These are phyloP conservation scores for Hirsutella thompsonii DNA, from an alignment of 2,329 filamentous ascomycete species.

Conservation along the genomic window DNA sequence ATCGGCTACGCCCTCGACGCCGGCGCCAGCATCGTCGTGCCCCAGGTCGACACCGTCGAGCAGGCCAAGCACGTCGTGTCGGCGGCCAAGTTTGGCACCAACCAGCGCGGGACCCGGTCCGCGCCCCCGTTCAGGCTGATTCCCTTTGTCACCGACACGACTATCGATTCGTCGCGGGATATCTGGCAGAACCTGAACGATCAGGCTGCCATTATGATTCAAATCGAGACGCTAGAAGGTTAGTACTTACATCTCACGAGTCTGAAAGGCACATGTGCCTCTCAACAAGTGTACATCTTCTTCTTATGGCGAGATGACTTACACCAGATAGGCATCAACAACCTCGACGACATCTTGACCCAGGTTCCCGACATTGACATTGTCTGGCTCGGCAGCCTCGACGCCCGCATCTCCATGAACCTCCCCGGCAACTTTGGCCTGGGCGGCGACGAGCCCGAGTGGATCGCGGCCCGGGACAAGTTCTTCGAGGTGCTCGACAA, in stretches of 20 bases:
- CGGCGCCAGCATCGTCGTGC: conserved; percentile 32
- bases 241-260: neutral
- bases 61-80: conserved; percentile 29
- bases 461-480: conserved; percentile 22
- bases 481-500: conserved; percentile 27
- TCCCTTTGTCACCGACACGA: conserved; percentile 24
- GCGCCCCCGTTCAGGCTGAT: conserved; percentile 29
- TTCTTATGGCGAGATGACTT: neutral
- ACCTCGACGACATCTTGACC: conserved; percentile 35
- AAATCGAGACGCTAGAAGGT: conserved; percentile 27
- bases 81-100: conserved; percentile 29
- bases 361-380: conserved; percentile 30
- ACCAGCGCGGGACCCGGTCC: conserved; percentile 26
- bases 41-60: conserved; percentile 33
- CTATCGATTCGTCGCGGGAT: conserved; percentile 17
- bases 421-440: conserved; percentile 18
- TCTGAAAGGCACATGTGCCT: too few relatives aligned
- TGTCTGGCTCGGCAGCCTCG: conserved; percentile 32
- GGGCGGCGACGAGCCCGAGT: conserved; percentile 25
- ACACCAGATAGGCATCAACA: conserved; percentile 20
- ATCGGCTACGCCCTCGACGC: conserved; percentile 34
- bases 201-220: conserved; percentile 34
- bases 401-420: conserved; percentile 30
- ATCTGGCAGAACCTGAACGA: conserved; percentile 27
- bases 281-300: too few relatives aligned